Conservation (phyloP, 2,329 filamentous ascomycete species). For the Arthrobotrys conoides region DNA sequence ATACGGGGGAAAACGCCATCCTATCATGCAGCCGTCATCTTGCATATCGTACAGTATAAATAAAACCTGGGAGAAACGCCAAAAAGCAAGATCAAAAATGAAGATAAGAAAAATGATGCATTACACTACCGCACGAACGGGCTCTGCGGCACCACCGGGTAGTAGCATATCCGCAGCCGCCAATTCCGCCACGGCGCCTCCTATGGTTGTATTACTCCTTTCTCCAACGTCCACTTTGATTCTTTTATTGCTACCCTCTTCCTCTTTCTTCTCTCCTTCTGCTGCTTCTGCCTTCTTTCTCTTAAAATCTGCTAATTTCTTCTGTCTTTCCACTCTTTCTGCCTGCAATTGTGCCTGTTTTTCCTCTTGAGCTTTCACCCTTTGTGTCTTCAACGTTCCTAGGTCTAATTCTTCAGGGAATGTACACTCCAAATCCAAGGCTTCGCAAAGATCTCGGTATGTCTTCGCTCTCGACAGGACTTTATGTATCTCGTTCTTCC, state of each 20-base stretch:
- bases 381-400: constrained; percentile 66
- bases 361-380: constrained; percentile 36
- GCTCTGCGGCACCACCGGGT: constrained; percentile 13
- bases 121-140: constrained; percentile 36
- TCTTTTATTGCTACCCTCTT: constrained; percentile 32
- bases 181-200: constrained; percentile 26
- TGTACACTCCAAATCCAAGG: constrained; percentile 76
- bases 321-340: constrained; percentile 53
- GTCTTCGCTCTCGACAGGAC: constrained; percentile 77
- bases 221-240: constrained; percentile 31
- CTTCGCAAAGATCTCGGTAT: constrained; percentile 78
- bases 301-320: constrained; percentile 63
- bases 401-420: constrained; percentile 75
- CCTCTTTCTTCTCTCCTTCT: background rate
- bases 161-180: constrained; percentile 17
- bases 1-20: constrained; percentile 37
- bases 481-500: constrained; percentile 79
- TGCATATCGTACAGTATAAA: constrained; percentile 43
- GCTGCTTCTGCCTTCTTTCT: constrained; percentile 66
- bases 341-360: constrained; percentile 50
- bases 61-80: background rate
- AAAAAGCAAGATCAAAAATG: constrained; percentile 24
- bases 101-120: background rate
- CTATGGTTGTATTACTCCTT: constrained; percentile 21
- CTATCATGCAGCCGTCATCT: constrained; percentile 39